A percentile compares a stretch with the other conserved stretches of the same genome.
Evolutionary conservation across 1,284 basidiomycete genomes (phyloP).

Genomic region (Ceratobasidium sp.): DNA sequence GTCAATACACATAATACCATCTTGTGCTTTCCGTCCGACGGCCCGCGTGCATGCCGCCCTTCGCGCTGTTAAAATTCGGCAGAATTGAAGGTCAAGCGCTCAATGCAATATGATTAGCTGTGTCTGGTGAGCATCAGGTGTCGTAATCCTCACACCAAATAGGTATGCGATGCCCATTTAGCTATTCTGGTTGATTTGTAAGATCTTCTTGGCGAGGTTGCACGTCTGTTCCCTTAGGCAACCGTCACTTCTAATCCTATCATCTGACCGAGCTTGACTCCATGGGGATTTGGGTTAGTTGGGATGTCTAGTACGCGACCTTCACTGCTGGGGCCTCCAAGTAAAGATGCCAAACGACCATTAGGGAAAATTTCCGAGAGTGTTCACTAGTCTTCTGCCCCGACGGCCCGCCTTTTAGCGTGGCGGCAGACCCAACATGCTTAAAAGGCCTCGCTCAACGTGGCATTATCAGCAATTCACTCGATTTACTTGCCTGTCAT

Average conservation of each 20-base stretch:
- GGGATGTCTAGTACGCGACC: background rate
- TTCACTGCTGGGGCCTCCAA: background rate
- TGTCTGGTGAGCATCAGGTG: slow-evolving; percentile 5
- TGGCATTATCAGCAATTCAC: too few species aligned
- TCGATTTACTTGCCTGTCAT: slow-evolving; percentile 1
- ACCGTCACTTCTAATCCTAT: background rate
- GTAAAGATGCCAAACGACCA: slow-evolving; percentile 8
- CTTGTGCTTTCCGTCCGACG: background rate
- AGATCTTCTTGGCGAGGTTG: background rate
- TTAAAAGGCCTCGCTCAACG: background rate
- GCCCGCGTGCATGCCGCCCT: slow-evolving; percentile 4
- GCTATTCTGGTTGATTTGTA: background rate
- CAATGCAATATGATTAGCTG: background rate
- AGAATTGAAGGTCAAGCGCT: slow-evolving; percentile 24
- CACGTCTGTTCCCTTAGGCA: background rate
- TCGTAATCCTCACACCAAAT: background rate
- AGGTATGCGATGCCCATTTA: slow-evolving; percentile 17
- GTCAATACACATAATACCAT: background rate
- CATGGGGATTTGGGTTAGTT: slow-evolving; percentile 2
- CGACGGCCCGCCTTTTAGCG: slow-evolving; percentile 8
- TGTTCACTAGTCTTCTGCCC: background rate
- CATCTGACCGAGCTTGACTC: background rate
- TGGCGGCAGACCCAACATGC: background rate
- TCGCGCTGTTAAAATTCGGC: slow-evolving; percentile 26
- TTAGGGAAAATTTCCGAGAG: slow-evolving; percentile 13